A percentile compares a stretch with the other conserved stretches of the same genome.
phyloP scores from a whole-genome alignment of 805 yeast genomes.

The Lachancea quebecensis region DNA sequence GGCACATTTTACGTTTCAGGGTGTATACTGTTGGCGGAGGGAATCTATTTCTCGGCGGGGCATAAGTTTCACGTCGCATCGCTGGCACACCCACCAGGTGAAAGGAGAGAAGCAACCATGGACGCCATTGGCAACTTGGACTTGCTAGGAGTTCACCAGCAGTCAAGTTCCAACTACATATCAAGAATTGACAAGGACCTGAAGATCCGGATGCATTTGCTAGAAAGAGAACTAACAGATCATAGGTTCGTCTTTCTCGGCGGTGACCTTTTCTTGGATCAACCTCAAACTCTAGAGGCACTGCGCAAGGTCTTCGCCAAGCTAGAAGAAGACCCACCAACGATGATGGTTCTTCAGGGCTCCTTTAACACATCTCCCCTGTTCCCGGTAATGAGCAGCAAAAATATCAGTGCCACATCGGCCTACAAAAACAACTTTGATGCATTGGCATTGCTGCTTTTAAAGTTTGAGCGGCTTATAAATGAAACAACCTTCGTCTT shows the following conservation, averaged over 20 bases:
- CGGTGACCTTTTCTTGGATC: slow-evolving; percentile 62
- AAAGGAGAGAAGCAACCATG: slow-evolving; percentile 55
- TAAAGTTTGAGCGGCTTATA: slow-evolving; percentile 36
- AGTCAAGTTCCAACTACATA: slow-evolving; percentile 28
- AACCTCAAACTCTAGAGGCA: slow-evolving; percentile 51
- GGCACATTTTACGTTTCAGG: slow-evolving; percentile 70
- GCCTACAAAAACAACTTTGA: slow-evolving; percentile 66
- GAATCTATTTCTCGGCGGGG: slow-evolving; percentile 66
- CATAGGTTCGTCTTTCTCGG: slow-evolving; percentile 71
- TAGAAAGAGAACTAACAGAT: slow-evolving; percentile 49
- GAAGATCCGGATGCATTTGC: slow-evolving; percentile 43
- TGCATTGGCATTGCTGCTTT: slow-evolving; percentile 57
- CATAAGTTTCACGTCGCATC: slow-evolving; percentile 65
- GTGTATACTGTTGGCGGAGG: slow-evolving; percentile 73
- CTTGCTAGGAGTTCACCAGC: slow-evolving; percentile 44
- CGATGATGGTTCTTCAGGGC: slow-evolving; percentile 73
- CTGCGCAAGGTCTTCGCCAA: slow-evolving; percentile 53
- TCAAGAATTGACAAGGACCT: slow-evolving; percentile 58
- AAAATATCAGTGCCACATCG: slow-evolving; percentile 43
- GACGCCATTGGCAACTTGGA: slow-evolving; percentile 78
- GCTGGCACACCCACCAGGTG: slow-evolving; percentile 85
- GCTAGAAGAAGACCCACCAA: slow-evolving; percentile 53
- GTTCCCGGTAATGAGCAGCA: slow-evolving; percentile 46
- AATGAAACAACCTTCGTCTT: slow-evolving; percentile 52
- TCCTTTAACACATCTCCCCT: slow-evolving; percentile 68